A percentile compares a stretch with the other conserved stretches of the same genome.
These are phyloP conservation scores for Kodamaea hsintzibuensis DNA, from an alignment of 805 yeast species.

Conservation along the genomic window DNA sequence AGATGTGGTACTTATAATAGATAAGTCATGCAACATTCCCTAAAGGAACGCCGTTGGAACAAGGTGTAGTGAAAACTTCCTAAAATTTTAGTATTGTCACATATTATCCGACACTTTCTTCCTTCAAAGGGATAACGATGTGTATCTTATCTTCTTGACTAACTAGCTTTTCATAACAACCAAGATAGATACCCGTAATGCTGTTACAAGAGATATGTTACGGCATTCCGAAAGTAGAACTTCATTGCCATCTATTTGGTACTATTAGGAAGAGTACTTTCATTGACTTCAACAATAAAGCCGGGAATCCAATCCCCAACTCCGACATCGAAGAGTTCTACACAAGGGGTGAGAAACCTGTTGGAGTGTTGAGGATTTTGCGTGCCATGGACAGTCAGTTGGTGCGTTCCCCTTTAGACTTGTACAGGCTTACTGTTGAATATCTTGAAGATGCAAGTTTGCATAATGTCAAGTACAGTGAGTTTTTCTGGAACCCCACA, in stretches of 20 bases:
- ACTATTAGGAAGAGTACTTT: slow-evolving; percentile 26
- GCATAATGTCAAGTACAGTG: slow-evolving; percentile 27
- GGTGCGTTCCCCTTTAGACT: slow-evolving; percentile 22
- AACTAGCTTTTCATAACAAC: background rate
- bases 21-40: background rate
- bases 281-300: slow-evolving; percentile 20
- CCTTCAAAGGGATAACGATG: background rate
- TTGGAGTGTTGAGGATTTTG: slow-evolving; percentile 29
- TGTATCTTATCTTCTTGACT: background rate
- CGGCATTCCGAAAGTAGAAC: slow-evolving; percentile 28
- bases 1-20: background rate
- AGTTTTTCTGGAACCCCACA: slow-evolving; percentile 34
- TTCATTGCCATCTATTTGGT: slow-evolving; percentile 32
- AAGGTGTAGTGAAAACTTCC: background rate
- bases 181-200: background rate
- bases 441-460: slow-evolving; percentile 20
- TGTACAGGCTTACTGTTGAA: slow-evolving; percentile 25
- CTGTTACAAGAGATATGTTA: slow-evolving; percentile 18
- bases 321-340: slow-evolving; percentile 26
- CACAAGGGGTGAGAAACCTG: slow-evolving; percentile 30
- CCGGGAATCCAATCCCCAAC: slow-evolving; percentile 10
- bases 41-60: background rate
- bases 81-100: background rate
- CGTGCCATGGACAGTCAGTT: slow-evolving; percentile 25
- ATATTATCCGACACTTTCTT: background rate